Conservation (phyloP, 23 red algal genomes). For the Chondrus crispus region DNA sequence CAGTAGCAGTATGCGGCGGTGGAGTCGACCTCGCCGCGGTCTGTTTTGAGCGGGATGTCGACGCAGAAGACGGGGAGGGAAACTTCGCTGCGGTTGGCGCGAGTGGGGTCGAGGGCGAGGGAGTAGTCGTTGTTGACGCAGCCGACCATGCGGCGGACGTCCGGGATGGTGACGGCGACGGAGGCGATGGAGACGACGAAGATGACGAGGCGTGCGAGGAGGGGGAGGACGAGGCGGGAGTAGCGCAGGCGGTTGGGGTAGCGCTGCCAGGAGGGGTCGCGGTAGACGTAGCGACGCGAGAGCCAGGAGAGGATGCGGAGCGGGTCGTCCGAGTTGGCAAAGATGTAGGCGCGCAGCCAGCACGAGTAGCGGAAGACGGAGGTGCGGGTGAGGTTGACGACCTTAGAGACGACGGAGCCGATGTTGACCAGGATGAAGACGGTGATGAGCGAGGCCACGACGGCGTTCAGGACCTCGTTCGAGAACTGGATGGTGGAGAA, state of each 20-base stretch:
- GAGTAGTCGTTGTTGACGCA: constrained; percentile 3
- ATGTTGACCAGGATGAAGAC: neutral
- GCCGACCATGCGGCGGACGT: neutral
- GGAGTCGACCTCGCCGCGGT: no score
- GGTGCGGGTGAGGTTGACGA: neutral
- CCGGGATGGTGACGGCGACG: neutral
- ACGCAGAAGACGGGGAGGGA: no score
- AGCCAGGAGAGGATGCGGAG: neutral
- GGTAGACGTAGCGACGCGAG: neutral
- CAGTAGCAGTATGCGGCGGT: no score
- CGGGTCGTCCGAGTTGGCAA: constrained; percentile 28
- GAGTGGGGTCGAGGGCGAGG: neutral
- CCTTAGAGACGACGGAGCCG: neutral
- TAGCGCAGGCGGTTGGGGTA: neutral
- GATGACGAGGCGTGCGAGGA: neutral
- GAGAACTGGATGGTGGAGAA: constrained; percentile 16
- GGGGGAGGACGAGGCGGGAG: neutral
- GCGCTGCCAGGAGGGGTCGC: neutral
- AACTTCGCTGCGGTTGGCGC: no score
- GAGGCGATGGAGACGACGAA: neutral
- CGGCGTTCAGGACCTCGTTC: neutral
- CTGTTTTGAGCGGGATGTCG: neutral
- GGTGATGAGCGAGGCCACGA: neutral
- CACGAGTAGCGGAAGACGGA: neutral
- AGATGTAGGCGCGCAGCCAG: neutral